phyloP scores from a whole-genome alignment of 345 rosid genomes.

The Adansonia digitata region DNA sequence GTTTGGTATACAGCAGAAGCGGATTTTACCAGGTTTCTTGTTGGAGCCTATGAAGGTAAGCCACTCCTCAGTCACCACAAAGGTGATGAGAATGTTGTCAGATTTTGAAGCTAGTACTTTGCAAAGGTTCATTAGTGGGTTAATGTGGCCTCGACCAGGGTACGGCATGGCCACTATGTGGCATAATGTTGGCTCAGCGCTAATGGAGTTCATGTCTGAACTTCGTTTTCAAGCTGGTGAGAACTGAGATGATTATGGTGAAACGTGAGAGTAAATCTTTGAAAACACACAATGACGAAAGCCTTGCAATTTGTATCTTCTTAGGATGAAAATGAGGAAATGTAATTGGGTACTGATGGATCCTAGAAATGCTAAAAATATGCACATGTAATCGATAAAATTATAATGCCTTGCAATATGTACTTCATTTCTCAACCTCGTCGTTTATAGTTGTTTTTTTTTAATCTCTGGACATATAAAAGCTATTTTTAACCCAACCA shows the following conservation, averaged over 20 bases:
- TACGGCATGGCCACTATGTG: slow-evolving; percentile 34
- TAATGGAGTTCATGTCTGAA: neutral
- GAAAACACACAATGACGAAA: neutral
- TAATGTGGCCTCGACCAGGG: slow-evolving; percentile 38
- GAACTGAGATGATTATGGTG: neutral
- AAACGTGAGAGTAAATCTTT: neutral
- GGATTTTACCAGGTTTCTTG: neutral
- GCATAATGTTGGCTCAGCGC: neutral
- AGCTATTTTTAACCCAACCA: neutral
- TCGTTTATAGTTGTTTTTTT: neutral
- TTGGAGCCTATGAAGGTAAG: slow-evolving; percentile 15
- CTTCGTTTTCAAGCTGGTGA: neutral
- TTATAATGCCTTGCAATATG: neutral
- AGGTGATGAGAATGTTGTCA: slow-evolving; percentile 19
- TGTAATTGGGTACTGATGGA: neutral
- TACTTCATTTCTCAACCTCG: neutral
- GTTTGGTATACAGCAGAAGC: slow-evolving; percentile 22
- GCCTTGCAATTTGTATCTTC: neutral
- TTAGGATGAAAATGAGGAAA: neutral
- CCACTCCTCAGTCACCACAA: slow-evolving; percentile 37
- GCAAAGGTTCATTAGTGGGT: slow-evolving; percentile 35
- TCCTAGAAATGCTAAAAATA: neutral
- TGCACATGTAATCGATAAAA: neutral
- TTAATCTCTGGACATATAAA: neutral
- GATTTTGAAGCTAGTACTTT: slow-evolving; percentile 15